phyloP scores from a whole-genome alignment of 192 early-diverging fungal genomes.

The Coemansia sp. region DNA sequence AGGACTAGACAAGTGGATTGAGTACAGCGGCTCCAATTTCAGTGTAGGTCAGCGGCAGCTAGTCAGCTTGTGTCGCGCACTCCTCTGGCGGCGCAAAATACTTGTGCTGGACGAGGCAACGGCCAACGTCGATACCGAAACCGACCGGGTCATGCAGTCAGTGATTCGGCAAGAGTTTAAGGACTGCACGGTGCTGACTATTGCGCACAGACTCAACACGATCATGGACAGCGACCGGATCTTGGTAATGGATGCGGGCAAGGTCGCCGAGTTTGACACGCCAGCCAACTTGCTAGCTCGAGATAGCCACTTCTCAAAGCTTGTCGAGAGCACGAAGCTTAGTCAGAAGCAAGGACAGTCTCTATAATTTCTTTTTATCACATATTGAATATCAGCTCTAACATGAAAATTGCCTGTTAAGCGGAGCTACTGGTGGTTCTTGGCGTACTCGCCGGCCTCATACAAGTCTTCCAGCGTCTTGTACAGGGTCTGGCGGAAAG shows the following conservation, averaged over 20 bases:
- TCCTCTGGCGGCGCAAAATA: too few species aligned
- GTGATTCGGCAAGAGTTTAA: conserved; percentile 53
- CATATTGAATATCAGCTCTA: neutral
- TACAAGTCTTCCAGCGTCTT: conserved; percentile 45
- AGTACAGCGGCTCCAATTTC: conserved; percentile 62
- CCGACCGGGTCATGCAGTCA: conserved; percentile 64
- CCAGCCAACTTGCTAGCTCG: conserved; percentile 13
- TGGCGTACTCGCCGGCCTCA: conserved; percentile 36
- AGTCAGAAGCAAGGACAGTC: neutral
- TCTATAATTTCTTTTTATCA: neutral
- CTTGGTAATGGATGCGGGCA: conserved; percentile 56
- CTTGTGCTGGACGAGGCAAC: too few species aligned
- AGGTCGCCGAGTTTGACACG: conserved; percentile 31
- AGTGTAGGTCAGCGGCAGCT: conserved; percentile 71
- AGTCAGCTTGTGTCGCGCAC: too few species aligned
- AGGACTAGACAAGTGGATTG: conserved; percentile 28
- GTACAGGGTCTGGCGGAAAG: conserved; percentile 64
- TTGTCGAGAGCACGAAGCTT: conserved; percentile 17
- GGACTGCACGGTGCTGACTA: conserved; percentile 56
- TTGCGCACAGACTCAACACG: conserved; percentile 73
- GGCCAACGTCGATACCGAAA: conserved; percentile 54
- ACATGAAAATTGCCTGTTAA: neutral
- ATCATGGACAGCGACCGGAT: conserved; percentile 63
- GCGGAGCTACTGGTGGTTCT: conserved; percentile 1
- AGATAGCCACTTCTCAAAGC: conserved; percentile 8